phyloP scores from a whole-genome alignment of 164 flowering plant genomes.

The Stephania japonica region DNA sequence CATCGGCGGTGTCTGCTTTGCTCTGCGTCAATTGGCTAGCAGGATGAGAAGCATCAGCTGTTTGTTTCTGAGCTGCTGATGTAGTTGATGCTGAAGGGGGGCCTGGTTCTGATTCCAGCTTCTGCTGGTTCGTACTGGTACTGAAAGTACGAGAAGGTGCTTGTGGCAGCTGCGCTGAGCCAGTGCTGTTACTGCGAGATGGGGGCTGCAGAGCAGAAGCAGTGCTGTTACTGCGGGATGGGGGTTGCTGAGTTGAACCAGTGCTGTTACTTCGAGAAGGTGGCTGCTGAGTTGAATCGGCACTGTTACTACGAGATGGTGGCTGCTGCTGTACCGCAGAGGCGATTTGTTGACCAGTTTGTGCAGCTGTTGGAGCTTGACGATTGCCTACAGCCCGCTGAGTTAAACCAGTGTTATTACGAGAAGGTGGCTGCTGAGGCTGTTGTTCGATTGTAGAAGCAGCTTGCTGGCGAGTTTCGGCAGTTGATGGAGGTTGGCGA shows the following conservation, averaged over 20 bases:
- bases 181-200: not conserved
- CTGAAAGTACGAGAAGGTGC: conserved; percentile 50
- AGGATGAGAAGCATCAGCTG: conserved; percentile 18
- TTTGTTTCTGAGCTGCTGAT: conserved; percentile 24
- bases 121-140: conserved; percentile 19
- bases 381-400: conserved; percentile 1
- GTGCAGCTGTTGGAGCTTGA: not conserved
- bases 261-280: not conserved
- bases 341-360: not conserved
- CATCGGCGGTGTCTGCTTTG: conserved; percentile 29
- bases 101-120: conserved; percentile 28
- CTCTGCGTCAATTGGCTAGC: conserved; percentile 21
- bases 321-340: conserved; percentile 20
- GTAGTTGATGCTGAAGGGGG: conserved; percentile 21
- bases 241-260: not conserved
- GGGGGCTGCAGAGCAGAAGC: not conserved
- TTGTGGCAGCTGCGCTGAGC: conserved; percentile 8
- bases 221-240: not conserved
- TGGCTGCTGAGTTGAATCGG: conserved; percentile 1
- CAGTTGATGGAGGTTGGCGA: conserved; percentile 33
- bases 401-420: not conserved
- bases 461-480: conserved; percentile 31
- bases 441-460: conserved; percentile 16
- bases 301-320: conserved; percentile 3
- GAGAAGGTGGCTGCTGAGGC: conserved; percentile 12